These are phyloP conservation scores for Kodamaea neixiangensis DNA, from an alignment of 805 yeast species.

Conservation along the genomic window DNA sequence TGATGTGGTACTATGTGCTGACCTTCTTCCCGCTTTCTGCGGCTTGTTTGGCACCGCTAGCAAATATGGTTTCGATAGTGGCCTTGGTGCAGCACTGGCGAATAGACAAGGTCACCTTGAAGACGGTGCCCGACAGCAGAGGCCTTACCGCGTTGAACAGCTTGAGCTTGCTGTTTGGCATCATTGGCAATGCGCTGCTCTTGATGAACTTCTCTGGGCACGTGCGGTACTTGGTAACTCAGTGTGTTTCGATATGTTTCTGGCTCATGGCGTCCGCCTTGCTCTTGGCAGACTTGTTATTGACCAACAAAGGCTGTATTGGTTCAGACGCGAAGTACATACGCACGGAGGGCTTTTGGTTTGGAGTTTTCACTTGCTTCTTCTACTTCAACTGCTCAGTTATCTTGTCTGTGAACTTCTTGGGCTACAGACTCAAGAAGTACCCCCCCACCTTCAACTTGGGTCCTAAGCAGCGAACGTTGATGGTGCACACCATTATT, in stretches of 20 bases:
- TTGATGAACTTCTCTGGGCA: constrained; percentile 66
- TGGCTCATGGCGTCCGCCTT: constrained; percentile 63
- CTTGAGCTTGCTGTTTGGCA: constrained; percentile 63
- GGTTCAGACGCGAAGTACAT: constrained; percentile 15
- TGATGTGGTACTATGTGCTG: constrained; percentile 66
- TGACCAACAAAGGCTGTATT: constrained; percentile 29
- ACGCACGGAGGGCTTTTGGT: constrained; percentile 75
- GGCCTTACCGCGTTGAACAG: constrained; percentile 60
- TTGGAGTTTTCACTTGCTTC: constrained; percentile 64
- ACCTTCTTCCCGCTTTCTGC: constrained; percentile 73
- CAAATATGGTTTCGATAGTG: constrained; percentile 71
- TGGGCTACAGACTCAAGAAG: constrained; percentile 58
- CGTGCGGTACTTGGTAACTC: constrained; percentile 61
- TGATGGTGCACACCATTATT: constrained; percentile 70
- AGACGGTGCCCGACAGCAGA: constrained; percentile 32
- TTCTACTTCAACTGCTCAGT: constrained; percentile 61
- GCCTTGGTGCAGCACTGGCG: constrained; percentile 76
- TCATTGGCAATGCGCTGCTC: constrained; percentile 67
- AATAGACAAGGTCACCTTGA: constrained; percentile 23
- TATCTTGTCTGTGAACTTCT: constrained; percentile 55
- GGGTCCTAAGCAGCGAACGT: constrained; percentile 63
- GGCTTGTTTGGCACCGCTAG: constrained; percentile 77
- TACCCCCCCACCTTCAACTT: constrained; percentile 75
- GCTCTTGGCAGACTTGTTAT: constrained; percentile 50
- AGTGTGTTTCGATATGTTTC: constrained; percentile 58